Conservation (phyloP, 2,329 filamentous ascomycete genomes). For the Talaromyces sp. region DNA sequence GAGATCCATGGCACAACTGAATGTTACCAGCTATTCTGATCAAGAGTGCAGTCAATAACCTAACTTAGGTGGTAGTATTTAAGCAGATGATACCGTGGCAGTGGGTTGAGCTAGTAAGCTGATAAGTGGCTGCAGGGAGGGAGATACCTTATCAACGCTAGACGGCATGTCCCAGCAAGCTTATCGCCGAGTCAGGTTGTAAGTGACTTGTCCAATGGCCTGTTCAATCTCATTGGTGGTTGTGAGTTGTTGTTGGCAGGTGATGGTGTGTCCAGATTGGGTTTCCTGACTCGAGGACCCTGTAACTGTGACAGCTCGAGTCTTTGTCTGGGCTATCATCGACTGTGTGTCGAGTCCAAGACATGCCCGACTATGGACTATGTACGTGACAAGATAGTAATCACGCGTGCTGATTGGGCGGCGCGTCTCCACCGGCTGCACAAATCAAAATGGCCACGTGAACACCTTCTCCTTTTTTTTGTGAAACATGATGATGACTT, state of each 20-base stretch:
- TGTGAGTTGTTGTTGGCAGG: not conserved
- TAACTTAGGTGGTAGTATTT: slow-evolving; percentile 2
- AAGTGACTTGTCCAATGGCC: not conserved
- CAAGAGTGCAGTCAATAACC: not conserved
- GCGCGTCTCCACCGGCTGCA: not conserved
- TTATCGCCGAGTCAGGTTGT: not conserved
- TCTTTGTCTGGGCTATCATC: not conserved
- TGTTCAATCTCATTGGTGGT: not conserved
- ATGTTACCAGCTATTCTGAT: not conserved
- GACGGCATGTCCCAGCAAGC: not conserved
- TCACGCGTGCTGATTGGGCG: not conserved
- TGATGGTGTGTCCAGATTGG: not conserved
- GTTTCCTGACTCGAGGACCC: not conserved
- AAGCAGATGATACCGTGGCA: slow-evolving; percentile 14
- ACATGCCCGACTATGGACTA: too few species aligned
- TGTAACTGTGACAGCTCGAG: slow-evolving; percentile 9
- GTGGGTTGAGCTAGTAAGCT: slow-evolving; percentile 7
- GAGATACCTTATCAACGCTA: slow-evolving; percentile 1
- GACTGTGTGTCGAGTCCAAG: not conserved
- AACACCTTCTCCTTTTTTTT: slow-evolving; percentile 1
- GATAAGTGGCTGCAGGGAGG: slow-evolving; percentile 3
- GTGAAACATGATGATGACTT: not conserved
- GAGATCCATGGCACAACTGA: not conserved
- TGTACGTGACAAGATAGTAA: not conserved
- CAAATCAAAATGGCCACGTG: slow-evolving; percentile 8